These are phyloP conservation scores for Entelexis paramagnoliae DNA, from an alignment of 1,139 yeast species.

Conservation along the genomic window DNA sequence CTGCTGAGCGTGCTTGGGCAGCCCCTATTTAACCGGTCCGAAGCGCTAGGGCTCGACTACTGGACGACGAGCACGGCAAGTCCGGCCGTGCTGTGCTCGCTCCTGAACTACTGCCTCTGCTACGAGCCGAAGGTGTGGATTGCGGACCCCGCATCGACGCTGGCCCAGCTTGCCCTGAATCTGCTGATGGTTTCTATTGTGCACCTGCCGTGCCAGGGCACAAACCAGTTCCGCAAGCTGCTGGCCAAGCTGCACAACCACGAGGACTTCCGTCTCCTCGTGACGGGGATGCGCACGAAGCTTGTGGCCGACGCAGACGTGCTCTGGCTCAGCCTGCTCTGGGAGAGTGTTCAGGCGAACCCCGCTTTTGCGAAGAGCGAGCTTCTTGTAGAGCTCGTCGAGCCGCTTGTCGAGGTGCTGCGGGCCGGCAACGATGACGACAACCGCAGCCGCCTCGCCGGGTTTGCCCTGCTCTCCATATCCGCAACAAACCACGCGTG, in stretches of 20 bases:
- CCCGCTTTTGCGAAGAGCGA: background rate
- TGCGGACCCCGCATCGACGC: constrained; percentile 27
- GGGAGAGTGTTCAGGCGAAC: constrained; percentile 76
- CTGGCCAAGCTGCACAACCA: constrained; percentile 30
- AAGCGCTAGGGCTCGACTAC: constrained; percentile 15
- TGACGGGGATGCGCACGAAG: background rate
- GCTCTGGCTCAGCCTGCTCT: constrained; percentile 36
- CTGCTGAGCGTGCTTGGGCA: constrained; percentile 55
- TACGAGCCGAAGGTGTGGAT: constrained; percentile 11
- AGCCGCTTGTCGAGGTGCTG: background rate
- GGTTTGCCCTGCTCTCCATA: constrained; percentile 4
- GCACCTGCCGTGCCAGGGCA: constrained; percentile 31
- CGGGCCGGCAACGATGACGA: background rate
- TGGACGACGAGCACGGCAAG: constrained; percentile 32
- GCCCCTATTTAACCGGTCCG: constrained; percentile 40
- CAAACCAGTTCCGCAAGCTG: constrained; percentile 42
- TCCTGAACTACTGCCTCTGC: constrained; percentile 45
- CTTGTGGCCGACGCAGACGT: constrained; percentile 1
- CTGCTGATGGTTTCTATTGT: constrained; percentile 51
- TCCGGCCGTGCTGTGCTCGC: constrained; percentile 54
- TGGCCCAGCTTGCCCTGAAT: constrained; percentile 52
- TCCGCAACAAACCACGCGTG: background rate
- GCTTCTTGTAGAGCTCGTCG: constrained; percentile 1
- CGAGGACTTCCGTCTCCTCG: constrained; percentile 33
- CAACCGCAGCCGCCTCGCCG: constrained; percentile 6